Conservation (phyloP, 31 red algal species). For the Porphyra umbilicalis region DNA sequence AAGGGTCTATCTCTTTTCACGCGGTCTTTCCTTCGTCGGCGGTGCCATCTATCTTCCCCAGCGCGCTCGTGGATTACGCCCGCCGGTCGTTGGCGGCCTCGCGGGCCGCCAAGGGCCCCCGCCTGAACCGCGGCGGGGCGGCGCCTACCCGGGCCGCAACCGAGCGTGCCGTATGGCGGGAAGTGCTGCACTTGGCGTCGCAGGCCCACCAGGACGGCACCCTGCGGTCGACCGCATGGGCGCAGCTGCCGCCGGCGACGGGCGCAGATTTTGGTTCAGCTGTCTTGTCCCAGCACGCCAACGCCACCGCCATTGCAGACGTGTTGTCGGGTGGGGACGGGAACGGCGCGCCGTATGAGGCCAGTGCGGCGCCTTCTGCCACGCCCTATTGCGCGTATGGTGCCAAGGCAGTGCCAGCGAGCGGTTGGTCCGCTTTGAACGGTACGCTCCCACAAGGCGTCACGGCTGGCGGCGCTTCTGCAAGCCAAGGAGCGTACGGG, state of each 20-base stretch:
- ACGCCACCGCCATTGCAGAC: not conserved
- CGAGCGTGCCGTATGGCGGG: not conserved
- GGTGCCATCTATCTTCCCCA: not conserved
- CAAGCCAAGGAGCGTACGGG: not conserved
- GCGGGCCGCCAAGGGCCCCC: too few relatives aligned
- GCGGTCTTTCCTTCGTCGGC: not conserved
- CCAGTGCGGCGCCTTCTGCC: not conserved
- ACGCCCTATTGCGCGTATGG: not conserved
- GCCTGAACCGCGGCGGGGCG: not conserved
- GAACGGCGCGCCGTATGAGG: not conserved
- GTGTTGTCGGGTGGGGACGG: not conserved
- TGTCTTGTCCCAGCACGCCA: not conserved
- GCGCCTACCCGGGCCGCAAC: not conserved
- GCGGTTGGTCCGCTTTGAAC: not conserved
- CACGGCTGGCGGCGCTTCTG: not conserved
- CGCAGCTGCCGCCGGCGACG: not conserved
- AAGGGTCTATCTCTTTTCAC: not conserved
- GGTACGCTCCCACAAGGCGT: not conserved
- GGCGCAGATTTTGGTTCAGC: not conserved
- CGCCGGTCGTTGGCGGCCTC: not conserved
- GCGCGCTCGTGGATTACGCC: not conserved
- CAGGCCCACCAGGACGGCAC: not conserved
- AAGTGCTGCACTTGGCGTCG: not conserved
- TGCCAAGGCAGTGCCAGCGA: not conserved
- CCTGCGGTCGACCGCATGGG: not conserved